phyloP scores from a whole-genome alignment of 305 asterid genomes.

The Euphrasia arctica region DNA sequence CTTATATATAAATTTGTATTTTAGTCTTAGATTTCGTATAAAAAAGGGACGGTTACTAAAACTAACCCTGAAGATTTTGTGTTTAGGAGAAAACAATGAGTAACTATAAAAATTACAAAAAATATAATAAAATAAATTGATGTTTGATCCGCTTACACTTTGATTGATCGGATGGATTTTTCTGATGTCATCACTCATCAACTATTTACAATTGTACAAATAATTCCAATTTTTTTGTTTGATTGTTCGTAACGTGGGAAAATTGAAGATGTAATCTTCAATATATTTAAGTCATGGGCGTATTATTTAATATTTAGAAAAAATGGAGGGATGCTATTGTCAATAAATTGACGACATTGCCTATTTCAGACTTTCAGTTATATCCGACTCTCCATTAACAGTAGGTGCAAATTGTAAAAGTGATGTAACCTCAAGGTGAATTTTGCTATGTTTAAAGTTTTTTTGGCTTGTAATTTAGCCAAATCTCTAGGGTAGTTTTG shows the following conservation, averaged over 20 bases:
- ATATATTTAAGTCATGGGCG: not conserved
- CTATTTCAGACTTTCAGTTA: not conserved
- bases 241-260: not conserved
- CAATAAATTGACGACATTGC: not conserved
- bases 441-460: too few relatives aligned
- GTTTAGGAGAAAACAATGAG: not conserved
- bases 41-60: not conserved
- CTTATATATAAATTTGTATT: not conserved
- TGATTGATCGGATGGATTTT: not conserved
- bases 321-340: not conserved
- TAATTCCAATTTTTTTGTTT: not conserved
- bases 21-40: not conserved
- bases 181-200: not conserved
- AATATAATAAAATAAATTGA: not conserved
- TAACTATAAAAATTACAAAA: conserved; percentile 1
- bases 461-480: not conserved
- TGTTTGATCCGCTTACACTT: not conserved
- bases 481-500: not conserved
- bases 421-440: not conserved
- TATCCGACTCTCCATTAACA: not conserved
- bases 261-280: not conserved
- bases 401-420: not conserved
- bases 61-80: not conserved
- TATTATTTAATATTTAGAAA: not conserved
- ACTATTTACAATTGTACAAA: not conserved